Conservation (phyloP, 352 stramenopile species). For the Globisporangium carolinianum region DNA sequence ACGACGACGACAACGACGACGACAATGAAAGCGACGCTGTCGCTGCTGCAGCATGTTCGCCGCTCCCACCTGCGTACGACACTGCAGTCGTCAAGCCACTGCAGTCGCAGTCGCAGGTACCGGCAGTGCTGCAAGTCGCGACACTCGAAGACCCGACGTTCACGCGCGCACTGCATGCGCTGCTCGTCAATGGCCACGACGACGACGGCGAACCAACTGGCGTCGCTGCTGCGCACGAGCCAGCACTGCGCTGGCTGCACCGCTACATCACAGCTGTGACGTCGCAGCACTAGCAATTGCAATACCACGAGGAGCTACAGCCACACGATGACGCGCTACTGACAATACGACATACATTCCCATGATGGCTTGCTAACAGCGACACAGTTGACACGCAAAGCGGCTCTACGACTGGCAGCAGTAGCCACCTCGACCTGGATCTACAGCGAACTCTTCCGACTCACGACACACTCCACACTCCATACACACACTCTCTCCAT, state of each 20-base stretch:
- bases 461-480: conserved; percentile 3
- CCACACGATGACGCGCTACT: no score
- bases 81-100: not conserved
- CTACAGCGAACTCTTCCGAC: conserved; percentile 4
- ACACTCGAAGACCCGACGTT: conserved; percentile 39
- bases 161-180: conserved; percentile 24
- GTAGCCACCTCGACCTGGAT: not conserved
- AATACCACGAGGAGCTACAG: no score
- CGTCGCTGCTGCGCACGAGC: conserved; percentile 6
- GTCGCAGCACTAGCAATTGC: not conserved
- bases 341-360: not conserved
- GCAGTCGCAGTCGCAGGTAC: not conserved
- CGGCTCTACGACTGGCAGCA: not conserved
- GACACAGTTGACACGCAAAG: not conserved
- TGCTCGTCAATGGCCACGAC: conserved; percentile 3
- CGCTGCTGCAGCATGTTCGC: conserved; percentile 3
- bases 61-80: conserved; percentile 27
- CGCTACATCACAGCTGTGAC: not conserved
- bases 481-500: not conserved
- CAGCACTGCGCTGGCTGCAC: conserved; percentile 7
- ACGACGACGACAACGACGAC: conserved; percentile 29
- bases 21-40: conserved; percentile 18
- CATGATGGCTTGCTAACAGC: not conserved
- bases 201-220: not conserved
- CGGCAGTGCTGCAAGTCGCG: conserved; percentile 9